Evolutionary conservation across 2,329 filamentous ascomycete species (phyloP).

Genomic region (Acephala macrosclerotiorum): DNA sequence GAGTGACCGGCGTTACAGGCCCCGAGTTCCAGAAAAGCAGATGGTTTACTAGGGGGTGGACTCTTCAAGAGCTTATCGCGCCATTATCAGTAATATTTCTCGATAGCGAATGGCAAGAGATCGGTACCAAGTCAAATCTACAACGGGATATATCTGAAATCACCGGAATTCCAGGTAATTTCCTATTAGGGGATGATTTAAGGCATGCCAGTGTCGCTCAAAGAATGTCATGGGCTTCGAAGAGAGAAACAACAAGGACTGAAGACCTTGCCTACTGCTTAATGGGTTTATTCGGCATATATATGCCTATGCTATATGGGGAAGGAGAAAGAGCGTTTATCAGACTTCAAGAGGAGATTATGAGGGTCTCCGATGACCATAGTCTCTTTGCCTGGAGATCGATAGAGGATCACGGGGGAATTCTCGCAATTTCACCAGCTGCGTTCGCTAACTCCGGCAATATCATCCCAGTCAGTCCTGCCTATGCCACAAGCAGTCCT

Average conservation of each 20-base stretch:
- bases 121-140: not conserved
- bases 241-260: not conserved
- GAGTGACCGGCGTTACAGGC: too few species aligned
- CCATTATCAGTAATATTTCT: not conserved
- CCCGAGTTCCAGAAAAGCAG: not conserved
- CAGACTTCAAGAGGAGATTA: slow-evolving; percentile 11
- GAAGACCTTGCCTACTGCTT: slow-evolving; percentile 14
- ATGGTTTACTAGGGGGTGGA: slow-evolving; percentile 20
- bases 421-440: too few species aligned
- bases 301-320: slow-evolving; percentile 8
- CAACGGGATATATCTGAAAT: not conserved
- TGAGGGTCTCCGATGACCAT: slow-evolving; percentile 10
- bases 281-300: slow-evolving; percentile 11
- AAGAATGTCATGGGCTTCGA: slow-evolving; percentile 20
- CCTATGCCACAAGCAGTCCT: too few species aligned
- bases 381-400: slow-evolving; percentile 12
- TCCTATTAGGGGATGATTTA: too few species aligned
- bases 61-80: slow-evolving; percentile 12
- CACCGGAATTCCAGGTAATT: not conserved
- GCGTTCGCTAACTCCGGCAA: too few species aligned
- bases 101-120: slow-evolving; percentile 2
- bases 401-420: too few species aligned
- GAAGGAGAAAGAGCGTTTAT: slow-evolving; percentile 7
- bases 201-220: not conserved
- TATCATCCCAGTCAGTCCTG: too few species aligned